Conservation (phyloP, 2,329 filamentous ascomycete genomes). For the Metarhizium guizhouense region DNA sequence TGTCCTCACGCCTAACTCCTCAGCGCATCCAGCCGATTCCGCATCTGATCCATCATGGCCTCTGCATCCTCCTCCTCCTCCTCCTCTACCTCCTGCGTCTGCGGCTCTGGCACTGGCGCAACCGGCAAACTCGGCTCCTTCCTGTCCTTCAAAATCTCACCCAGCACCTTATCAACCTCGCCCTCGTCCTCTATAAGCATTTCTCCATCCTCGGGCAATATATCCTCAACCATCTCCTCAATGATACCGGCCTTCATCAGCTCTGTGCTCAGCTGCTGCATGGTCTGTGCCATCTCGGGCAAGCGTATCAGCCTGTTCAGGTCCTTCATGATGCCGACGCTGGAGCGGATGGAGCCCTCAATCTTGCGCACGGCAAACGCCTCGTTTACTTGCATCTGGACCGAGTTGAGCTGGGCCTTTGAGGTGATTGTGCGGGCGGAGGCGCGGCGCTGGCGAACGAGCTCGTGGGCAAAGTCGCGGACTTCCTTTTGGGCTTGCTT, state of each 20-base stretch:
- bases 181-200: slow-evolving; percentile 65
- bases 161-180: slow-evolving; percentile 88
- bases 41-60: slow-evolving; percentile 89
- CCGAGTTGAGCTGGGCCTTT: slow-evolving; percentile 84
- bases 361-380: slow-evolving; percentile 94
- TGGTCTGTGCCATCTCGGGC: slow-evolving; percentile 79
- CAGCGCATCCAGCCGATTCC: slow-evolving; percentile 79
- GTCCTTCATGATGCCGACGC: slow-evolving; percentile 92
- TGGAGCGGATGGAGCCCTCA: slow-evolving; percentile 79
- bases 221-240: slow-evolving; percentile 92
- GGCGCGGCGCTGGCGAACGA: slow-evolving; percentile 74
- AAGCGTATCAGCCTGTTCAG: slow-evolving; percentile 79
- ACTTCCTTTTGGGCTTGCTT: slow-evolving; percentile 75
- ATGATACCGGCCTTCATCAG: slow-evolving; percentile 93
- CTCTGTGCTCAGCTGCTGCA: slow-evolving; percentile 80
- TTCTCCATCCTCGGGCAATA: slow-evolving; percentile 65
- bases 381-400: slow-evolving; percentile 96
- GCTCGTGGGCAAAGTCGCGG: slow-evolving; percentile 79
- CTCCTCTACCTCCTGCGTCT: slow-evolving; percentile 37
- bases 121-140: slow-evolving; percentile 51
- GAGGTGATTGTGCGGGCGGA: slow-evolving; percentile 67
- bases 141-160: slow-evolving; percentile 80
- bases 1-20: slow-evolving; percentile 52
- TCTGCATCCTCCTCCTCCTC: slow-evolving; percentile 79
- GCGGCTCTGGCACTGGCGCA: slow-evolving; percentile 46